Percentiles rank a stretch among this genome's conserved stretches.
phyloP scores from a whole-genome alignment of 352 stramenopile genomes.

The Globisporangium parvum region DNA sequence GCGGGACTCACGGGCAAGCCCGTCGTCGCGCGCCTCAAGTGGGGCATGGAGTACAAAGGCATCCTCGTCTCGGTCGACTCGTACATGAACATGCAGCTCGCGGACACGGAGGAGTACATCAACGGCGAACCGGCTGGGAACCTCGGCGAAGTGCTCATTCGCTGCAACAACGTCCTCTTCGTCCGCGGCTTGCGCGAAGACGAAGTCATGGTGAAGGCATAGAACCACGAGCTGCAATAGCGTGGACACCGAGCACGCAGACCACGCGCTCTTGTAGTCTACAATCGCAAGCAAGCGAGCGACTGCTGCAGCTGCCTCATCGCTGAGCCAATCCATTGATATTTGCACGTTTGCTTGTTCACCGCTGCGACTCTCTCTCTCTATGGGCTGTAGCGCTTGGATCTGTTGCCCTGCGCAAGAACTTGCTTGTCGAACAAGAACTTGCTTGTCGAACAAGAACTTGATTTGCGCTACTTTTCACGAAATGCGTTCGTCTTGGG shows the following conservation, averaged over 20 bases:
- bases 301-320: too few relatives aligned
- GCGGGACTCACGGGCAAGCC: constrained; percentile 92
- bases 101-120: constrained; percentile 97
- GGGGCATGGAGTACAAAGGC: constrained; percentile 99
- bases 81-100: constrained; percentile 99
- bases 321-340: too few relatives aligned
- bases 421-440: not conserved
- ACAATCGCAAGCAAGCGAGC: too few relatives aligned
- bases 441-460: too few relatives aligned
- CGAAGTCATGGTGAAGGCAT: constrained; percentile 13
- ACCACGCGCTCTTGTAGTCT: too few relatives aligned
- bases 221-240: not conserved
- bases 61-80: constrained; percentile 93
- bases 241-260: not conserved
- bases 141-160: constrained; percentile 97
- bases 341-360: too few relatives aligned
- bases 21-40: constrained; percentile 98
- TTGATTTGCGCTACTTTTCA: constrained; percentile 31
- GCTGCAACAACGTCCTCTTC: constrained; percentile 99
- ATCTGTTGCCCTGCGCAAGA: not conserved
- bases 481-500: constrained; percentile 42
- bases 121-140: constrained; percentile 95
- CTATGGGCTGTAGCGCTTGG: too few relatives aligned
- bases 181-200: constrained; percentile 70
- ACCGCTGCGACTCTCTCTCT: too few relatives aligned